Base-by-base conservation (phyloP, 176 grass and related monocot species). In the Oryza brachyantha region DNA sequence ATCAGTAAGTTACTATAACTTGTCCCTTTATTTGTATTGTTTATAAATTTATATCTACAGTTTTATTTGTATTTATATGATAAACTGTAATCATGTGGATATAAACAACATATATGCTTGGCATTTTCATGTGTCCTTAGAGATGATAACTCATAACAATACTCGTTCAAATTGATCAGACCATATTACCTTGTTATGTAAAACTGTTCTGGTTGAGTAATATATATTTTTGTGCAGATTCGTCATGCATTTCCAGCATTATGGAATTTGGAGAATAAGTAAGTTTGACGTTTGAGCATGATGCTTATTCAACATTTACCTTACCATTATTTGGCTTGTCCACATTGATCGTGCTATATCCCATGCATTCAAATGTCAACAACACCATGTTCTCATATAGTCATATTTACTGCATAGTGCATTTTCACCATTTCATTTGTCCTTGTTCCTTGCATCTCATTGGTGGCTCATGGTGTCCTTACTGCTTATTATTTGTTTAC, bases 231-330 rank as follows among this genome's bases (percentile, higher is more conserved):
- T 66, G 19, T 82, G 84, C 85, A 98, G 92, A 92, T 94, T 64
- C 81, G 66, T 35, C 93, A 95, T 81, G 86, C 87, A 81, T 98
- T 98, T 91, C 92, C 96, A 41, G 89, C 83, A 41, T 84, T 98
- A 77, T 98, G 96, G 96, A 87, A 94, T 91, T 89, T 98, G 71
- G 96, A 98, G 71, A 94, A 86, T 66, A 91, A 92, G 95, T 98
- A 98, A 86, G 90, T 90, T 65, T 64, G 26, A 76, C 70, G 95
- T 88, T 60, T 64, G 26, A 76, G 70, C 24, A 24, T 66, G 8
- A 17, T 75, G 4, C 74, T 50, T 69, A 29, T 84, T 84, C 55
- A 11, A 12, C 26, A 35, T 76, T 62, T 25, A 13, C n/a, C 25
- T 77, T 82, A 72, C 43, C 58, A 52, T 64, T 73, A 45, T 8